These are phyloP conservation scores for Termitomyces sp. DNA, from an alignment of 768 basidiomycete species.

Conservation along the genomic window DNA sequence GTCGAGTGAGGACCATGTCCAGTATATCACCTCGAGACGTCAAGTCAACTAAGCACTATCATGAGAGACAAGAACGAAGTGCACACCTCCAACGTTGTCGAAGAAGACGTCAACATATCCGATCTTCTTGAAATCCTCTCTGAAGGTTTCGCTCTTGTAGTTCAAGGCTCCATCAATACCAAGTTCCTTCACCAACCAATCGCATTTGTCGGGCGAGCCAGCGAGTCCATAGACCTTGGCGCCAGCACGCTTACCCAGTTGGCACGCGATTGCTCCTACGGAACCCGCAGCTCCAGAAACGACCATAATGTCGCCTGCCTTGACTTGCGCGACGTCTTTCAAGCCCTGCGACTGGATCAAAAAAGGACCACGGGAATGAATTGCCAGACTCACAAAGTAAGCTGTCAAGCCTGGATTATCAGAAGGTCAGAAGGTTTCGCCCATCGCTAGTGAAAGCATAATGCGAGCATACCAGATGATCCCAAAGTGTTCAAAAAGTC, in stretches of 20 bases:
- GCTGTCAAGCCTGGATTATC: slow-evolving; percentile 67
- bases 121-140: slow-evolving; percentile 65
- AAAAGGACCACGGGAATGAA: neutral
- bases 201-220: slow-evolving; percentile 78
- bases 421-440: neutral
- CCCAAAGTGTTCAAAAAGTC: slow-evolving; percentile 86
- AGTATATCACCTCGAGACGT: slow-evolving; percentile 63
- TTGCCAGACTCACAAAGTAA: slow-evolving; percentile 61
- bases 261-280: slow-evolving; percentile 80
- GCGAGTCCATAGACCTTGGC: slow-evolving; percentile 88
- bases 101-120: slow-evolving; percentile 84
- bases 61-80: neutral
- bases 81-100: slow-evolving; percentile 70
- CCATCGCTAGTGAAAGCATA: neutral
- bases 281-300: slow-evolving; percentile 91
- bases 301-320: slow-evolving; percentile 80
- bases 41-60: neutral
- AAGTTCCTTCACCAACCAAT: slow-evolving; percentile 79
- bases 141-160: slow-evolving; percentile 78
- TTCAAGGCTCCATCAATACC: slow-evolving; percentile 82
- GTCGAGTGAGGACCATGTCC: slow-evolving; percentile 65
- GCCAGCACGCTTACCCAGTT: slow-evolving; percentile 73
- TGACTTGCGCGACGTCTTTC: slow-evolving; percentile 72
- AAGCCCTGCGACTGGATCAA: slow-evolving; percentile 52
- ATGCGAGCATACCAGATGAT: slow-evolving; percentile 44